Percentiles rank a stretch among this genome's conserved stretches.
phyloP scores from a whole-genome alignment of 192 early-diverging fungal genomes.

The Rhizophagus clarus region DNA sequence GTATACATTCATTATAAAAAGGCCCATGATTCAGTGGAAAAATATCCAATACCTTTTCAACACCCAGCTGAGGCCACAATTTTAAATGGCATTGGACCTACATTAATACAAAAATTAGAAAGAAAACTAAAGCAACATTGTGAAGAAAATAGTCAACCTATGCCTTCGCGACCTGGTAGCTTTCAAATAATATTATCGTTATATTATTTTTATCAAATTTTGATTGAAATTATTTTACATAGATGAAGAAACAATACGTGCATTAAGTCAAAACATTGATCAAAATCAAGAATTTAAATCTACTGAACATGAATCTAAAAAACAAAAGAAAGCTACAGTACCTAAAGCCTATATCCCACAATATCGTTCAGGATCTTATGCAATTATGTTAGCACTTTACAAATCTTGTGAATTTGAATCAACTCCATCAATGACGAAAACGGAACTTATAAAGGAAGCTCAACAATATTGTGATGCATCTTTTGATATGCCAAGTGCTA shows the following conservation, averaged over 20 bases:
- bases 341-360: constrained; percentile 69
- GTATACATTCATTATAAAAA: constrained; percentile 23
- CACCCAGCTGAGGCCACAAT: constrained; percentile 62
- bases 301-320: neutral
- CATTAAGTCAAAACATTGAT: neutral
- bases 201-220: neutral
- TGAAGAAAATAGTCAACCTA: constrained; percentile 50
- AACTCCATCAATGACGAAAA: constrained; percentile 54
- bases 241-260: constrained; percentile 9
- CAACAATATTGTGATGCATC: constrained; percentile 71
- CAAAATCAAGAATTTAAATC: neutral
- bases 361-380: constrained; percentile 80
- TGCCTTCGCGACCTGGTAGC: constrained; percentile 36
- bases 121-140: constrained; percentile 57
- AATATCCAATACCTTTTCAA: constrained; percentile 58
- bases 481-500: constrained; percentile 53
- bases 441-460: constrained; percentile 64
- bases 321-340: constrained; percentile 4
- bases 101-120: constrained; percentile 53
- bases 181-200: neutral
- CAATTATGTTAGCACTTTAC: constrained; percentile 71
- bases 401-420: constrained; percentile 28
- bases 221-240: neutral
- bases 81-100: constrained; percentile 68
- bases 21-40: constrained; percentile 64